Evolutionary conservation across 768 basidiomycete species (phyloP).

Genomic region (Nidularia pulvinata): DNA sequence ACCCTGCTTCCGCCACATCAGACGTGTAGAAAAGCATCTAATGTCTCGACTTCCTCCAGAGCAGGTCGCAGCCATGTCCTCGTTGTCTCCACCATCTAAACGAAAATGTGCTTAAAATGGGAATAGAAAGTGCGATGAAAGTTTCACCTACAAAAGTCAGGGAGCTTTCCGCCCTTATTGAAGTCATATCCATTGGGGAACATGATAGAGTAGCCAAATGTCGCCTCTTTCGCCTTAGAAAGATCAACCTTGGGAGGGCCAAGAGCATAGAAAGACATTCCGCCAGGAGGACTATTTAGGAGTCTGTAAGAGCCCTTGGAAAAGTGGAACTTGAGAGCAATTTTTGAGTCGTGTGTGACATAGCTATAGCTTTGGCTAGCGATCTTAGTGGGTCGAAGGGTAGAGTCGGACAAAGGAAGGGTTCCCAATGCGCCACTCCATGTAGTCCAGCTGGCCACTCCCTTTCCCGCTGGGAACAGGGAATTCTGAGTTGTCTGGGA

Average conservation of each 20-base stretch:
- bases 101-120: not conserved
- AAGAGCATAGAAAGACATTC: slow-evolving; percentile 64
- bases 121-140: too few species aligned
- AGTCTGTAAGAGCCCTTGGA: slow-evolving; percentile 52
- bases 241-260: slow-evolving; percentile 43
- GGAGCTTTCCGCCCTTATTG: slow-evolving; percentile 64
- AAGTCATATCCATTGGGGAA: slow-evolving; percentile 59
- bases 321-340: slow-evolving; percentile 42
- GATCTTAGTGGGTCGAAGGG: slow-evolving; percentile 8
- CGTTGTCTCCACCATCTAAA: slow-evolving; percentile 50
- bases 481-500: not conserved
- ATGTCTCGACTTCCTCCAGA: slow-evolving; percentile 56
- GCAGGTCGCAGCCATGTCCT: slow-evolving; percentile 43
- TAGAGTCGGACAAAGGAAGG: slow-evolving; percentile 6
- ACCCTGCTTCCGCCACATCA: slow-evolving; percentile 63
- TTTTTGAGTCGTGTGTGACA: slow-evolving; percentile 41
- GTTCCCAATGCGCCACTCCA: slow-evolving; percentile 5
- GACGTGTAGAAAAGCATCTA: slow-evolving; percentile 53
- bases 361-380: slow-evolving; percentile 13
- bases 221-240: slow-evolving; percentile 55
- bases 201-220: slow-evolving; percentile 53
- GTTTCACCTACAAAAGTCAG: slow-evolving; percentile 54
- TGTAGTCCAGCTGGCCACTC: slow-evolving; percentile 11
- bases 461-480: slow-evolving; percentile 9
- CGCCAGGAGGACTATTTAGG: slow-evolving; percentile 38